A percentile compares a stretch with the other conserved stretches of the same genome.
These are phyloP conservation scores for Cerioporus squamosus DNA, from an alignment of 1,284 basidiomycete genomes.

Conservation along the genomic window DNA sequence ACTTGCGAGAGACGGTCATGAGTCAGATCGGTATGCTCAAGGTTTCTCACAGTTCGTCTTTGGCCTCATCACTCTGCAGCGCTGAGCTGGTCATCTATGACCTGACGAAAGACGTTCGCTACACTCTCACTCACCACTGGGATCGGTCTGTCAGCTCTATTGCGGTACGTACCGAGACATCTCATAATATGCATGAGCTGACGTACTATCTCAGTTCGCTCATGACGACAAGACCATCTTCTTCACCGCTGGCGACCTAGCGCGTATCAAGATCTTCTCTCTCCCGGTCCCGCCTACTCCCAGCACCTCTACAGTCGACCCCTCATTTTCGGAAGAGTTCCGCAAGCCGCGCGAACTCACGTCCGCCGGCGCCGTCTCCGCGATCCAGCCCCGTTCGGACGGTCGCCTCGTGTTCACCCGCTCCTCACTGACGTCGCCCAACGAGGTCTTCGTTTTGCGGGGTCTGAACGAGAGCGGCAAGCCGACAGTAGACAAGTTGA, in stretches of 20 bases:
- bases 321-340: conserved; percentile 51
- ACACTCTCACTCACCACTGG: conserved; percentile 79
- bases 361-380: conserved; percentile 55
- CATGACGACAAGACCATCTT: conserved; percentile 72
- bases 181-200: not conserved
- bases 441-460: conserved; percentile 70
- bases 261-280: conserved; percentile 74
- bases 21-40: conserved; percentile 67
- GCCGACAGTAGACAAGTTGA: conserved; percentile 54
- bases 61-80: conserved; percentile 39
- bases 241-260: conserved; percentile 77
- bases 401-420: conserved; percentile 69
- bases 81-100: conserved; percentile 82
- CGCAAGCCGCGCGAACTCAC: conserved; percentile 63
- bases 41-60: not conserved
- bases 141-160: conserved; percentile 76
- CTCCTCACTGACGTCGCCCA: conserved; percentile 74
- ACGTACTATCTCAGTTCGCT: conserved; percentile 59
- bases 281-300: conserved; percentile 70
- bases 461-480: conserved; percentile 40
- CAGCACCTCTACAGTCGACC: conserved; percentile 50
- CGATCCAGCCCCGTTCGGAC: conserved; percentile 60
- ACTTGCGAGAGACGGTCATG: conserved; percentile 85
- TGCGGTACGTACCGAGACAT: conserved; percentile 44
- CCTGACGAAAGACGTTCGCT: conserved; percentile 65